Conservation (phyloP, 202 grass and related monocot species). For the Eragrostis tef region DNA sequence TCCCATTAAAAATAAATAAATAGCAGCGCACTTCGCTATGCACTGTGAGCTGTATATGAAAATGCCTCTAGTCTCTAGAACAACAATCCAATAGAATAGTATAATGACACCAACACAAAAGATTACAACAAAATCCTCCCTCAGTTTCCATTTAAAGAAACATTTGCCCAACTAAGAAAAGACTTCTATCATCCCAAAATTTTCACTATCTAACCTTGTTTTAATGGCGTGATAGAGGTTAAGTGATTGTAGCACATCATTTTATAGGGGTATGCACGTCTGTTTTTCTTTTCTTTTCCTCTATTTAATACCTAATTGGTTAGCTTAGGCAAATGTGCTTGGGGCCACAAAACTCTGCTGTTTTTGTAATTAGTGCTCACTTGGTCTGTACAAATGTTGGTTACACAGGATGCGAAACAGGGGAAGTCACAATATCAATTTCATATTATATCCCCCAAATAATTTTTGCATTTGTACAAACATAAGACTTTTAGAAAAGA, state of each 20-base stretch:
- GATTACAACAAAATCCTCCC: neutral
- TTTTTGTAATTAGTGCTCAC: no score
- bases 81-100: slow-evolving; percentile 13
- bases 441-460: neutral
- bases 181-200: neutral
- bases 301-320: no score
- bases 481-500: no score
- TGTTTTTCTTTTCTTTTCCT: no score
- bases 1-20: neutral
- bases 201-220: neutral
- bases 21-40: neutral
- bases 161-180: neutral
- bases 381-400: no score
- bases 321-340: no score
- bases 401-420: no score
- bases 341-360: no score
- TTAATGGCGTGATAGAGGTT: neutral
- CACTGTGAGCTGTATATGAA: slow-evolving; percentile 24
- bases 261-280: neutral
- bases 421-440: neutral
- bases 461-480: neutral
- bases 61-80: neutral
- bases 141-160: neutral
- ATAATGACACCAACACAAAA: neutral
- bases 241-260: neutral